phyloP scores from a whole-genome alignment of 345 rosid species.

The Acer saccharum region DNA sequence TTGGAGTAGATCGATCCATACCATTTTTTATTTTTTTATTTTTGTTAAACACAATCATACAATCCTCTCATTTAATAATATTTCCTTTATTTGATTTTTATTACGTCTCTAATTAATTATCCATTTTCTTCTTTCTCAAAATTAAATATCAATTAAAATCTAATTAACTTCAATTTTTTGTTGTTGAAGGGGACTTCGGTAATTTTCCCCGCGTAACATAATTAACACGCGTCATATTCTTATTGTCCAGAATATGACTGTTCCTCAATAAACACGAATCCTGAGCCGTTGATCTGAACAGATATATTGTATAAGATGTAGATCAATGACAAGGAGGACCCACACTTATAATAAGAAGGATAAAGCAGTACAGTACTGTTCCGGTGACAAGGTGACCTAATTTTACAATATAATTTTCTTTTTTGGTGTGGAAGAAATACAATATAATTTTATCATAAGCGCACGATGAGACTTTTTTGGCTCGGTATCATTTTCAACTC shows the following conservation, averaged over 20 bases:
- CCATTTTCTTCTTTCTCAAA: background rate
- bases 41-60: background rate
- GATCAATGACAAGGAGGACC: background rate
- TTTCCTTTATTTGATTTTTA: background rate
- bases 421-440: too few species aligned
- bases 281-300: background rate
- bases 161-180: too few species aligned
- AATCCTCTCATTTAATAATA: too few species aligned
- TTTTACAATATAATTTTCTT: background rate
- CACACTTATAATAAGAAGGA: background rate
- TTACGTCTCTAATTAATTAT: background rate
- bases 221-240: background rate
- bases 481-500: slow-evolving; percentile 27
- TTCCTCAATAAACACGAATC: background rate
- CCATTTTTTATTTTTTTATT: too few species aligned
- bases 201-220: too few species aligned
- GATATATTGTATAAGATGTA: background rate
- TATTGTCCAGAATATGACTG: background rate
- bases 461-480: slow-evolving; percentile 14
- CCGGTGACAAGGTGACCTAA: background rate
- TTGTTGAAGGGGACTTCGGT: too few species aligned
- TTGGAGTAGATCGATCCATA: too few species aligned
- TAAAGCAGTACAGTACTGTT: background rate
- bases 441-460: background rate
- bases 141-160: too few species aligned